Evolutionary conservation across 2,329 filamentous ascomycete genomes (phyloP), one percentile per base, ranked within the genome.

Genomic region (Anisogramma anomala): DNA sequence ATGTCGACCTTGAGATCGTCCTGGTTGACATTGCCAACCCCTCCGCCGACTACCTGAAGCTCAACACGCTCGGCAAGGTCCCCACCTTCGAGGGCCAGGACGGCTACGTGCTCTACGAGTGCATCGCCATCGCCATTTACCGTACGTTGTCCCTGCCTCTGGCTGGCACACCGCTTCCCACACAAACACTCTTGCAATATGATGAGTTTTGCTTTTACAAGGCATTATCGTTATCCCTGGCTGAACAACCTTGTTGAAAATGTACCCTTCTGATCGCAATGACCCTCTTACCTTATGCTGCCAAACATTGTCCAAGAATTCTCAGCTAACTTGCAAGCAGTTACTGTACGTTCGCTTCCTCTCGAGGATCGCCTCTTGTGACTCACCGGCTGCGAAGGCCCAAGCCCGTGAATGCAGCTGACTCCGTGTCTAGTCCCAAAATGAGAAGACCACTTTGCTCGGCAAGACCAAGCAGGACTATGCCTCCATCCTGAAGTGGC

Each of bases 381-480:
- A 47, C 54, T 57, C 50, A 39, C 35, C 35, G 27, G 18, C 22
- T 52, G 45, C 47, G 15, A 20, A 19, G 13, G 11, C 20, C 7
- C 6, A 10, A 13, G 18, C 19, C n/a, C 13, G 9, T 28, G 35
- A 38, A 33, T 4, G 13, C 25, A 33, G 15, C 35, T 43, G 38
- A 44, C 32, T 17, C 22, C 5, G 17, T 14, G 5, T 36, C 19
- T 22, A 47, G 45, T 96, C 91, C 56, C 91, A 98, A 73, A 98
- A 98, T 67, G 91, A 96, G 82, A 96, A 96, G 83, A 98, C 91
- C 58, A 93, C 87, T 55, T 87, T 98, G 53, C 80, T 98, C 57
- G 91, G 91, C 62, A 96, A 96, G 82, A 98, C 88, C 71, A 98
- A 98, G 83, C 89, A 98, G 75, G 91, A 98, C 64, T 89, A 96